Conservation (phyloP, 495 filamentous ascomycete genomes). For the Tuber umbilicatum region DNA sequence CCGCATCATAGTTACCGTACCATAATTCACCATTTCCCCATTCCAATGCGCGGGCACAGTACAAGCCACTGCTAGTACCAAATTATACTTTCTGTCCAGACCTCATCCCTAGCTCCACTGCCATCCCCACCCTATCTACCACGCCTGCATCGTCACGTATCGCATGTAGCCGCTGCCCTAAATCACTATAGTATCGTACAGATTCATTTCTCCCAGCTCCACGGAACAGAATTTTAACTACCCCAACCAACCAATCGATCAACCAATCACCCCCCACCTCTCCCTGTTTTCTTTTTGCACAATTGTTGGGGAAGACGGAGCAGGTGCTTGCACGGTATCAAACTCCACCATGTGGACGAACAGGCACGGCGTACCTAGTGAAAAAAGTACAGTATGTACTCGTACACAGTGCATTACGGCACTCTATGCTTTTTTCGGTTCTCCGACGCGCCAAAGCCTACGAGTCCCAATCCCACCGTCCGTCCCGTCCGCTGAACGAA, state of each 20-base stretch:
- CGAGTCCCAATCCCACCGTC: not conserved
- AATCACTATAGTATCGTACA: not conserved
- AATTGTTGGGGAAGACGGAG: slow-evolving; percentile 4
- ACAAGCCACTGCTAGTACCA: not conserved
- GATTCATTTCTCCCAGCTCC: not conserved
- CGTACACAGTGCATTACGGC: not conserved
- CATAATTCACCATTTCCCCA: not conserved
- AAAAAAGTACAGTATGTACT: not conserved
- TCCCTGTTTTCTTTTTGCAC: not conserved
- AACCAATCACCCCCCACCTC: not conserved
- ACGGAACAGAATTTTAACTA: not conserved
- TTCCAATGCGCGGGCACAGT: not conserved
- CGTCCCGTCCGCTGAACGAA: not conserved
- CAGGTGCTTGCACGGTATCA: not conserved
- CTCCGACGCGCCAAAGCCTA: not conserved
- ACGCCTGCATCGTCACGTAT: not conserved
- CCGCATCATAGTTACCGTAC: not conserved
- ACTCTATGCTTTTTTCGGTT: not conserved
- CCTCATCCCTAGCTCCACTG: not conserved
- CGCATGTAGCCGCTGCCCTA: not conserved
- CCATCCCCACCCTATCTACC: not conserved
- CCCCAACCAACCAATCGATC: not conserved
- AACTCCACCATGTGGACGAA: too few species aligned
- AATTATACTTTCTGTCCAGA: too few species aligned
- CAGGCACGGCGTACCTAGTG: not conserved